These are phyloP conservation scores for Helicosporidium sp. DNA, from an alignment of 139 green algal species.

Conservation along the genomic window DNA sequence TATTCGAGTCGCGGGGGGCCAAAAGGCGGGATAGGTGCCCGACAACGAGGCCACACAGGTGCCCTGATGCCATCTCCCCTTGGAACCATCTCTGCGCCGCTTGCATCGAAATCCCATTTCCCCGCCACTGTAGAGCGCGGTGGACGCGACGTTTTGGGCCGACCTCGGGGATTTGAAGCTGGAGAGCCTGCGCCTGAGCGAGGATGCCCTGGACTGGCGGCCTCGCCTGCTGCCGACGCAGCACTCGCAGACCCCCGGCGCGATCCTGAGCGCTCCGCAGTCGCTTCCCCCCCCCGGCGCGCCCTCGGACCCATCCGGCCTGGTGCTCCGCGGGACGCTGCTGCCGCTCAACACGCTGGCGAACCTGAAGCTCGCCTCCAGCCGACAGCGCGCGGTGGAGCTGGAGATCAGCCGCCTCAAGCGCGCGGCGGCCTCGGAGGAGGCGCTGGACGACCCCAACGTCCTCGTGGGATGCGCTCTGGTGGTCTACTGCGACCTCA, in stretches of 20 bases:
- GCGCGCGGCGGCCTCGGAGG: not conserved
- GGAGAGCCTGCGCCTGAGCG: slow-evolving; percentile 26
- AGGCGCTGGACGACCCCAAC: slow-evolving; percentile 16
- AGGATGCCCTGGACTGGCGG: slow-evolving; percentile 22
- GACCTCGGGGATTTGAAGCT: slow-evolving; percentile 53
- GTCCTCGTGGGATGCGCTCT: slow-evolving; percentile 37
- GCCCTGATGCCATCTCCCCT: too few relatives aligned
- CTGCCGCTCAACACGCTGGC: slow-evolving; percentile 60
- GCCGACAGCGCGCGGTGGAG: slow-evolving; percentile 3
- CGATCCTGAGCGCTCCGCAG: slow-evolving; percentile 2
- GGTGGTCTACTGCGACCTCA: slow-evolving; percentile 70
- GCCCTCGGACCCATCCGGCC: not conserved
- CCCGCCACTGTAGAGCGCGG: slow-evolving; percentile 49
- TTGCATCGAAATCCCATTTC: not conserved
- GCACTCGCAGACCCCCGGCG: slow-evolving; percentile 5
- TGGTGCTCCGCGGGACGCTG: slow-evolving; percentile 16
- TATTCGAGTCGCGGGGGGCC: too few relatives aligned
- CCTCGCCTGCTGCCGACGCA: slow-evolving; percentile 5
- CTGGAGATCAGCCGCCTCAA: not conserved
- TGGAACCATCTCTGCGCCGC: too few relatives aligned
- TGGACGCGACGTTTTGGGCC: slow-evolving; percentile 65
- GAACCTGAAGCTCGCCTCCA: slow-evolving; percentile 32
- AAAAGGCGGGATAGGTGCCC: too few relatives aligned
- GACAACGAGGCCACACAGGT: too few relatives aligned
- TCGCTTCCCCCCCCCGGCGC: not conserved